phyloP scores from a whole-genome alignment of 2,329 filamentous ascomycete genomes.

The Phoma sp. region DNA sequence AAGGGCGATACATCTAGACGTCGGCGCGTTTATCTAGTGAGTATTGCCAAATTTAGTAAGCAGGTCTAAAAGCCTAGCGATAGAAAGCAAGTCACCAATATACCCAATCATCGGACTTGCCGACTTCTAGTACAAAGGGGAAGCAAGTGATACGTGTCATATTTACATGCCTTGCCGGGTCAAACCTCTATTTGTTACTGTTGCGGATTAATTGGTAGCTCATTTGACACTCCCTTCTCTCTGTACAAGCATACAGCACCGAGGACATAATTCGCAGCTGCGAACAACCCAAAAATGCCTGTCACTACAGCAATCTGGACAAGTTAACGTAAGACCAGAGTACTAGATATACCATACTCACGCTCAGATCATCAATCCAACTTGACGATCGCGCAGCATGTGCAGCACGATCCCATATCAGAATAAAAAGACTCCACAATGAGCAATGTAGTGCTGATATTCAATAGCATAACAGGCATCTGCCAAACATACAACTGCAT shows the following conservation, averaged over 20 bases:
- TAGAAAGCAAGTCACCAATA: no score
- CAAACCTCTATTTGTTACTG: no score
- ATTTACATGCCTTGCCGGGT: no score
- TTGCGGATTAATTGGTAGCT: no score
- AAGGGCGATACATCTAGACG: conserved; percentile 76
- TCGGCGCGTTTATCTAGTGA: not conserved
- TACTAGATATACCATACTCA: not conserved
- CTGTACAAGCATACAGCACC: not conserved
- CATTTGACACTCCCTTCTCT: no score
- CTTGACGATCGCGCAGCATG: no score
- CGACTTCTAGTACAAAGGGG: no score
- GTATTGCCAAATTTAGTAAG: no score
- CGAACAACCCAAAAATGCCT: not conserved
- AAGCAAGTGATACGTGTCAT: no score
- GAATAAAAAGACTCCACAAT: not conserved
- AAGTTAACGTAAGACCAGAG: not conserved
- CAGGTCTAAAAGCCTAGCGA: no score
- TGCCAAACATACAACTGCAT: not conserved
- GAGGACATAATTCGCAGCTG: not conserved
- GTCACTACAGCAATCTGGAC: not conserved
- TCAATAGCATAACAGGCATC: not conserved
- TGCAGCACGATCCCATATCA: not conserved
- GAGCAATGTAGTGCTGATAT: not conserved
- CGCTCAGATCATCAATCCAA: not conserved
- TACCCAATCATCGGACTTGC: no score